phyloP scores from a whole-genome alignment of 1,284 basidiomycete genomes.

The Inonotus obliquus region DNA sequence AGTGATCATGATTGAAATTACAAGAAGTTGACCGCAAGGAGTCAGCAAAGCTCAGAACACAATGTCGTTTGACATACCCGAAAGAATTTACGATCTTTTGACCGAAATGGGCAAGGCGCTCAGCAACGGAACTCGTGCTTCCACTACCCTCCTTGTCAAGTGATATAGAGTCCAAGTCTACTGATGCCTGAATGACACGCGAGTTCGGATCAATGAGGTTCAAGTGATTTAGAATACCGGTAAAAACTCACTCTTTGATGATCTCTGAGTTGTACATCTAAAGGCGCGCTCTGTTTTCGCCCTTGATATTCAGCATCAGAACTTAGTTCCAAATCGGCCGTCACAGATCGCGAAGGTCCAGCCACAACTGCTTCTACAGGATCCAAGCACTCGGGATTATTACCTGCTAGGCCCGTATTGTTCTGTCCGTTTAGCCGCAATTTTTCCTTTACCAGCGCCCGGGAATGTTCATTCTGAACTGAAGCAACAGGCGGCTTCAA shows the following conservation, averaged over 20 bases:
- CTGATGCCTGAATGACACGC: too few relatives aligned
- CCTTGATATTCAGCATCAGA: background rate
- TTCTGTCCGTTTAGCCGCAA: background rate
- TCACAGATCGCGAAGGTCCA: background rate
- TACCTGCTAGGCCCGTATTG: background rate
- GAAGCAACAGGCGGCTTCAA: background rate
- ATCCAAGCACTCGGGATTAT: background rate
- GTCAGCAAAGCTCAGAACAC: background rate
- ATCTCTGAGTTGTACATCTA: background rate
- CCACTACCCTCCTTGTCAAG: background rate
- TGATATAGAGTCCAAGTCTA: too few relatives aligned
- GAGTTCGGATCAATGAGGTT: background rate
- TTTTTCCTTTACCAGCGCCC: background rate
- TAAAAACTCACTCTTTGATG: background rate
- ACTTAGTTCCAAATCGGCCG: background rate
- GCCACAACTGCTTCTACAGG: background rate
- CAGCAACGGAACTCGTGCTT: conserved; percentile 10
- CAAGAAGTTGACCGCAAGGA: background rate
- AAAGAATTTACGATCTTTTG: conserved; percentile 13
- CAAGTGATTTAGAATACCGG: too few relatives aligned
- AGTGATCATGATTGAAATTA: background rate
- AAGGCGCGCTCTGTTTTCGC: background rate
- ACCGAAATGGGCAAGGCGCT: conserved; percentile 7
- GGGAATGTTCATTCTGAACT: background rate
- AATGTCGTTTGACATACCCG: conserved; percentile 3